These are phyloP conservation scores for Acrodontium crateriforme DNA, from an alignment of 2,329 filamentous ascomycete genomes.

Conservation along the genomic window DNA sequence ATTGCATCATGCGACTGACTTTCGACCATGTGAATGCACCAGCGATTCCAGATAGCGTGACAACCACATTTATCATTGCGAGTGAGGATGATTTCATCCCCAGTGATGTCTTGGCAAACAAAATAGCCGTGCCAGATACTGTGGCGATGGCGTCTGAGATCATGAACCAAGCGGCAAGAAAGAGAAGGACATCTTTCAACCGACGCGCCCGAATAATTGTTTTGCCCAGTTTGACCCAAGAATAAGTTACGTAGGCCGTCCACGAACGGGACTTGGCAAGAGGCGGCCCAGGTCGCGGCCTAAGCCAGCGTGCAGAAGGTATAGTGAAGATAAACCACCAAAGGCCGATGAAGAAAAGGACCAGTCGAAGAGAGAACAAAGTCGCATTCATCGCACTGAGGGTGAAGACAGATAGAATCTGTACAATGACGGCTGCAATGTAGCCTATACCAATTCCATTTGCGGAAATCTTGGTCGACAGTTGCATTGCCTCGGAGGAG, in stretches of 20 bases:
- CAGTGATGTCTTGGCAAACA: constrained; percentile 89
- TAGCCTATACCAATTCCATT: constrained; percentile 92
- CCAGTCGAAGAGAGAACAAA: constrained; percentile 72
- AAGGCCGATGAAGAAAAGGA: constrained; percentile 69
- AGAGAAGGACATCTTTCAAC: constrained; percentile 60
- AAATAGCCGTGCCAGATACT: constrained; percentile 81
- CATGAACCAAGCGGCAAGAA: constrained; percentile 84
- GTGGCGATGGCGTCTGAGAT: constrained; percentile 90
- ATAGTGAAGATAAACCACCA: constrained; percentile 95
- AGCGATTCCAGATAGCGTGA: constrained; percentile 66
- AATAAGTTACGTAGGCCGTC: constrained; percentile 61
- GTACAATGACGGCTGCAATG: constrained; percentile 69
- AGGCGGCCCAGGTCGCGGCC: constrained; percentile 77
- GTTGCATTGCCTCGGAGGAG: constrained; percentile 53
- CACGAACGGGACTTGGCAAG: constrained; percentile 34
- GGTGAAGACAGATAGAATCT: constrained; percentile 66
- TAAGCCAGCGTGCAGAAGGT: constrained; percentile 74
- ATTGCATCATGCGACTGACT: constrained; percentile 53
- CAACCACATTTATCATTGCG: constrained; percentile 86
- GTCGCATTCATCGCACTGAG: constrained; percentile 60
- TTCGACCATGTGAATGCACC: constrained; percentile 85
- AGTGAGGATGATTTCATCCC: constrained; percentile 80
- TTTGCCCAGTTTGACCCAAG: constrained; percentile 74
- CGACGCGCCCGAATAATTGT: constrained; percentile 63
- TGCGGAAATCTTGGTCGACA: constrained; percentile 84